These are phyloP conservation scores for Coemansia sp. DNA, from an alignment of 371 early-diverging fungal genomes.

Conservation along the genomic window DNA sequence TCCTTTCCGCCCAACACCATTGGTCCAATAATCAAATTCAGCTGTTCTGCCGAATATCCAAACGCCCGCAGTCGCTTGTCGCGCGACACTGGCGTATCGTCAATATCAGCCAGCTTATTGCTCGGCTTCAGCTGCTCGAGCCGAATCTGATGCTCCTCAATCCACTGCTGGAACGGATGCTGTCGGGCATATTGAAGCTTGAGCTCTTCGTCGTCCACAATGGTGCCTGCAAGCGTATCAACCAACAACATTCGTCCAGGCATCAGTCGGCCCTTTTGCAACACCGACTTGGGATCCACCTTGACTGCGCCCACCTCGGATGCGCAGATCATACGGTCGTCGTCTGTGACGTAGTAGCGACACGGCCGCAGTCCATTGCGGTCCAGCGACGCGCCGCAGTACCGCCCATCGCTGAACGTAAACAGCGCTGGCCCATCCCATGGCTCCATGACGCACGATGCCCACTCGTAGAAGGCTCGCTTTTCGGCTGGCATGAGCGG, in stretches of 20 bases:
- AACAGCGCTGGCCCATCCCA: conserved; percentile 98
- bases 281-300: conserved; percentile 77
- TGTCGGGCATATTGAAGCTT: conserved; percentile 72
- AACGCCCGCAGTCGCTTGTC: conserved; percentile 88
- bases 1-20: conserved; percentile 91
- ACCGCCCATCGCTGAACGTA: conserved; percentile 95
- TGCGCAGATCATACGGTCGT: conserved; percentile 95
- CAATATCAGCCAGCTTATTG: conserved; percentile 1
- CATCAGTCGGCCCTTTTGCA: conserved; percentile 90
- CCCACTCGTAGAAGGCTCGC: conserved; percentile 94
- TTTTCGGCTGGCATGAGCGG: conserved; percentile 79
- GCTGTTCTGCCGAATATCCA: conserved; percentile 91
- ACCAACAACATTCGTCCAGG: conserved; percentile 97
- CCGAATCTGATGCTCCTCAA: conserved; percentile 72
- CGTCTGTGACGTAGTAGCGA: conserved; percentile 88
- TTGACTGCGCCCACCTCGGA: conserved; percentile 92
- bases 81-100: conserved; percentile 56
- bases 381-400: conserved; percentile 93
- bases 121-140: conserved; percentile 58
- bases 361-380: conserved; percentile 97
- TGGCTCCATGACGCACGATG: conserved; percentile 94
- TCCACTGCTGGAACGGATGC: conserved; percentile 81
- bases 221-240: conserved; percentile 86
- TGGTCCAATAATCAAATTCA: conserved; percentile 82
- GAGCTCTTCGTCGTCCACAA: conserved; percentile 89